phyloP scores from a whole-genome alignment of 2,329 filamentous ascomycete genomes.

The Pseudogymnoascus sp. region DNA sequence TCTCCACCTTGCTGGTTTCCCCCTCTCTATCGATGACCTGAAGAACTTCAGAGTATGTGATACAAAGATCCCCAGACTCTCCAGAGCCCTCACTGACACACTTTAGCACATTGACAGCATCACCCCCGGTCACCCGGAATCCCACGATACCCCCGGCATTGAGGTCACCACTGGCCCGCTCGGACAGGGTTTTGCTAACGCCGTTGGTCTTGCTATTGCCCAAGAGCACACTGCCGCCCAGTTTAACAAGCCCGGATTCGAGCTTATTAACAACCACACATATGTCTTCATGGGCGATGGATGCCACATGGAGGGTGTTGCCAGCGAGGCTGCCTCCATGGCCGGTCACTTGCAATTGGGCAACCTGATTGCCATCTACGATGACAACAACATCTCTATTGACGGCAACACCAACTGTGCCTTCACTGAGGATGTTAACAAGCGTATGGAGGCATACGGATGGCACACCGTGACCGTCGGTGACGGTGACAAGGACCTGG shows the following conservation, averaged over 20 bases:
- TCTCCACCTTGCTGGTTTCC: constrained; percentile 93
- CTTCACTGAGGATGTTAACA: constrained; percentile 93
- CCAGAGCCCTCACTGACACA: constrained; percentile 16
- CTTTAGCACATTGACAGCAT: constrained; percentile 54
- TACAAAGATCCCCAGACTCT: constrained; percentile 12
- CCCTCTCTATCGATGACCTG: constrained; percentile 77
- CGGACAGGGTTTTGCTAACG: constrained; percentile 94
- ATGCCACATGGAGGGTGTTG: constrained; percentile 97
- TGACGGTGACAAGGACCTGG: constrained; percentile 83
- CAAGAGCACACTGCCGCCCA: constrained; percentile 82
- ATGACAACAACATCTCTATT: constrained; percentile 95
- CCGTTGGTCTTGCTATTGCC: constrained; percentile 94
- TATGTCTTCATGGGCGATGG: constrained; percentile 96
- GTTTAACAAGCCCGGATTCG: constrained; percentile 96
- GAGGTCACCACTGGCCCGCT: constrained; percentile 98
- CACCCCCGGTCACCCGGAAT: constrained; percentile 92
- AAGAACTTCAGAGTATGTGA: constrained; percentile 79
- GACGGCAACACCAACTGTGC: constrained; percentile 93
- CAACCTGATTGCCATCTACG: constrained; percentile 94
- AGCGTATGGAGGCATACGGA: constrained; percentile 94
- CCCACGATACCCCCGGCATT: constrained; percentile 91
- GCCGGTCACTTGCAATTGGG: constrained; percentile 96
- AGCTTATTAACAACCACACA: constrained; percentile 92
- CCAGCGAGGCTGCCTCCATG: constrained; percentile 81
- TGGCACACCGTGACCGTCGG: constrained; percentile 84